Evolutionary conservation across 345 rosid genomes (phyloP), one percentile per base, ranked within the genome.

Genomic region (Theobroma cacao): DNA sequence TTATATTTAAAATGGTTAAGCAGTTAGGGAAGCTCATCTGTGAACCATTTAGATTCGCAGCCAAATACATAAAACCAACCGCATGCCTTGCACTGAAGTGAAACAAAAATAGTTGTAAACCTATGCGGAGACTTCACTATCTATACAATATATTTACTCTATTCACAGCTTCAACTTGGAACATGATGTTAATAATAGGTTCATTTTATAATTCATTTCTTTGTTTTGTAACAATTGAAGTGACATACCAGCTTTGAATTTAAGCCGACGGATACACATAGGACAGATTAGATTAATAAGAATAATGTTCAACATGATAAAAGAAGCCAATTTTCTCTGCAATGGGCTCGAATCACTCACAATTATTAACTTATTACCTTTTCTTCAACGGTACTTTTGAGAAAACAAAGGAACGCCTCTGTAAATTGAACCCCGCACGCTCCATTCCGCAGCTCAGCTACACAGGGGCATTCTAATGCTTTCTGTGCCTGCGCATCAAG

Each of bases 391-490:
- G 94, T 88, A 80, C 98, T 95, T 82, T 89, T 93, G 84, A 95
- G 85, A 82, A 90, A 95, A 84, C 99, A 95, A 53, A 86, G 87
- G 79, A 95, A 95, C 0, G 99, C 94, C 48, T 93, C 90, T 2
- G 99, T 88, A 86, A 95, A 95, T 84, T 85, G 92, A 77, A 52
- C 56, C 9, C 97, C 98, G 55, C 98, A 93, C 10, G 92, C 63
- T 7, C 99, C 96, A 55, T 60, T 88, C 53, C 94, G 91, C 83
- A 95, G 82, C 75, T 91, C 94, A 58, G 93, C 93, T 26, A 95
- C 85, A 85, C 99, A 95, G 72, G 98, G 97, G 63, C 99, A 95
- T 22, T 95, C 94, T 36, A 95, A 79, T 41, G 98, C 97, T 87
- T 88, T 95, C 84, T 87, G 86, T 43, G 91, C 99, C 79, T 86